Percentiles rank a stretch among this genome's conserved stretches.
Evolutionary conservation across 768 basidiomycete genomes (phyloP).

Genomic region (Suillus brevipes): DNA sequence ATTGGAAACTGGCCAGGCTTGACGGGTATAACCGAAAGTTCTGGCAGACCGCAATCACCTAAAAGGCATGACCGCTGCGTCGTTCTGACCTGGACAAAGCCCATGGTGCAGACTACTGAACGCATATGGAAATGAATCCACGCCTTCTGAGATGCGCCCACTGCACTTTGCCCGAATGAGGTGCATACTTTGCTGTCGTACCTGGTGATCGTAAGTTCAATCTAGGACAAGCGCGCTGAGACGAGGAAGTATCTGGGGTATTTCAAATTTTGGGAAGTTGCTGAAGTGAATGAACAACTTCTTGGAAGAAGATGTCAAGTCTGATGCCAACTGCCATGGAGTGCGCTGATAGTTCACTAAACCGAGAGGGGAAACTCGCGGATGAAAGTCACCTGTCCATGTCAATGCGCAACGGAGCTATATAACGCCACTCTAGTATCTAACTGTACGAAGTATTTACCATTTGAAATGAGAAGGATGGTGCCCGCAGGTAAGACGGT

Average conservation of each 20-base stretch:
- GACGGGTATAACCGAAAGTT: background rate
- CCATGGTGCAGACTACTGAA: background rate
- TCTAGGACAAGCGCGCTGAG: background rate
- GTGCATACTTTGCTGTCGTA: background rate
- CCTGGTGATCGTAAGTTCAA: background rate
- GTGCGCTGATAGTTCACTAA: background rate
- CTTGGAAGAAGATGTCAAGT: background rate
- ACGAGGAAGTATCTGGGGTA: background rate
- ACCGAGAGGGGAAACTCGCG: background rate
- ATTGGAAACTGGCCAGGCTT: background rate
- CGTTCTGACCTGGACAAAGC: background rate
- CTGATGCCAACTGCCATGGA: background rate
- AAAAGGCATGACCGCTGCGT: background rate
- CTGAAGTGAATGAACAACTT: background rate
- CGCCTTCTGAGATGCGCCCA: background rate
- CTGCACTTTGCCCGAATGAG: background rate
- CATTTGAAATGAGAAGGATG: slow-evolving; percentile 1
- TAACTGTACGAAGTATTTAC: background rate
- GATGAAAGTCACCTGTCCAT: background rate
- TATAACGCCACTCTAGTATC: background rate
- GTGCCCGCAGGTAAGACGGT: background rate
- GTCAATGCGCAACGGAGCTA: background rate
- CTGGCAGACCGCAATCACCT: background rate
- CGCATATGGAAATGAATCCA: background rate
- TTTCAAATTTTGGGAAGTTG: background rate